A percentile compares a stretch with the other conserved stretches of the same genome.
phyloP scores from a whole-genome alignment of 2,329 filamentous ascomycete species.

The Alternaria sp. region DNA sequence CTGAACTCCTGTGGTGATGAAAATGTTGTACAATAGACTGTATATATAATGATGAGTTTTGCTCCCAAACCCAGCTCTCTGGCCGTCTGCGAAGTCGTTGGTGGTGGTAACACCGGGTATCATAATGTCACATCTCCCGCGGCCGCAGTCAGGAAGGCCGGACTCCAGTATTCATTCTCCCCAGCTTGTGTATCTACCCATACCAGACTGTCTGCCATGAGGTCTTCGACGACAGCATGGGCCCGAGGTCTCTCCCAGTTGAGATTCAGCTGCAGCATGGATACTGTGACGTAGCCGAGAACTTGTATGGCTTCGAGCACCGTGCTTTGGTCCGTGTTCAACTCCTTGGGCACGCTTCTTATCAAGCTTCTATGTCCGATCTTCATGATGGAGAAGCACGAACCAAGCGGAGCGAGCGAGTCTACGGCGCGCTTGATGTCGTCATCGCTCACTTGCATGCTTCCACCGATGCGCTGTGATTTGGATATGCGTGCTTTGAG shows the following conservation, averaged over 20 bases:
- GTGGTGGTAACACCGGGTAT: conserved; percentile 24
- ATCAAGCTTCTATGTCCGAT: conserved; percentile 89
- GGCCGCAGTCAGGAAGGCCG: conserved; percentile 68
- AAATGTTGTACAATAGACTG: neutral
- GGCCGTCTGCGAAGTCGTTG: neutral
- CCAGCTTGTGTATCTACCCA: conserved; percentile 89
- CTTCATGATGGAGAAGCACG: conserved; percentile 82
- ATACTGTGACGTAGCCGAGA: conserved; percentile 86
- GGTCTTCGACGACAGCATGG: conserved; percentile 88
- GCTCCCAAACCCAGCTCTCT: neutral
- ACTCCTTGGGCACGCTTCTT: conserved; percentile 89
- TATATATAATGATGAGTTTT: conserved; percentile 2
- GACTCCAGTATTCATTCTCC: conserved; percentile 95
- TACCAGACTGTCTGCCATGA: conserved; percentile 86
- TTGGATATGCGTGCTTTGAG: conserved; percentile 77
- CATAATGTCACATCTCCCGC: conserved; percentile 11
- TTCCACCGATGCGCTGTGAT: conserved; percentile 71
- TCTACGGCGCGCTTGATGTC: conserved; percentile 90
- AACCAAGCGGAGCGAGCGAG: conserved; percentile 85
- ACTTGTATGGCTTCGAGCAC: conserved; percentile 92
- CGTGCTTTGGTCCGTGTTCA: conserved; percentile 91
- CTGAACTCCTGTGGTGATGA: conserved; percentile 59
- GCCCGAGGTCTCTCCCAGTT: conserved; percentile 84
- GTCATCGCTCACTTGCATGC: conserved; percentile 85
- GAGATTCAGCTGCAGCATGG: conserved; percentile 87